Evolutionary conservation across 2,329 filamentous ascomycete species (phyloP), one percentile per base, ranked within the genome.

Genomic region (Fusarium sp.): DNA sequence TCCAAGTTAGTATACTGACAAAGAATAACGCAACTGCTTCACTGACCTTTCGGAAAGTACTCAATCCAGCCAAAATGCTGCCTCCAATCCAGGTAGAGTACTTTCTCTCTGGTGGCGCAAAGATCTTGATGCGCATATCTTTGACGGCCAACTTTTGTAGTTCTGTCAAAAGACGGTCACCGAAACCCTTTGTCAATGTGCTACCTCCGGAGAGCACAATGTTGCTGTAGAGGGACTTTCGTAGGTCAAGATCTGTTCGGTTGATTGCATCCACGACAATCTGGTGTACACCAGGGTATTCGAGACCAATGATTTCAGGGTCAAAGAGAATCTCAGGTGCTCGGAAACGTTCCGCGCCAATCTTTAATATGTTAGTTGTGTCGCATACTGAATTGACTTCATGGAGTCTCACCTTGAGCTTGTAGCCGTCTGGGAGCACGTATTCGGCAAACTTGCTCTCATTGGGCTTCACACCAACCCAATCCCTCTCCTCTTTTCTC

Each of bases 81-180:
- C 96, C 96, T 70, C 96, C 96, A 74, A 98, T 98, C 96, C 96
- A 99, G 31, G 96, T 99, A 67, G 94, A 98, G 84, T 98, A 99
- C 82, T 98, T 97, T 72, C 96, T 88, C 85, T 99, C 96, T 8
- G 96, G 95, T 58, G 96, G 96, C 56, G 96, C 96, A 83, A 97
- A 97, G 78, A 99, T 99, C 86, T 98, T 97, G 84, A 99, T 98
- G 77, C 94, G 90, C 95, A 98, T 99, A 80, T 99, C 96, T 85
- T 98, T 98, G 74, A 98, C 94, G 13, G 96, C 96, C 75, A 98
- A 84, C 79, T 91, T 88, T 83, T 98, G 96, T 72, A 98, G 91
- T 83, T 99, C 96, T 73, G 93, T 90, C 78, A 99, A 85, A 74
- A 99, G 84, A 53, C 96, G 89, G 81, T 98, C 96, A 59, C 95